Evolutionary conservation across 2,329 filamentous ascomycete genomes (phyloP).

Genomic region (Apiospora rasikravindrae): DNA sequence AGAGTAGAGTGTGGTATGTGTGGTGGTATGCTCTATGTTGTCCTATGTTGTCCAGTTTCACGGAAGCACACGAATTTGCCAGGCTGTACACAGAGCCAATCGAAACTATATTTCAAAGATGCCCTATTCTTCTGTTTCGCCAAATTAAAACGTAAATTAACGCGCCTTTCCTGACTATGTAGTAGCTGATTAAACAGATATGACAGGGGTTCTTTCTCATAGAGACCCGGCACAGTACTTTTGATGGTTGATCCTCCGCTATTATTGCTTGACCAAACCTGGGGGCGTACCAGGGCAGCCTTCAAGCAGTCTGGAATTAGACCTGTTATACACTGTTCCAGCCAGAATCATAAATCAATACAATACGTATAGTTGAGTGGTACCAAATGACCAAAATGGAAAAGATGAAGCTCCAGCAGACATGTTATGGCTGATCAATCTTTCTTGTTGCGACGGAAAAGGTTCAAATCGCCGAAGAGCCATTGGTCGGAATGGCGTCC

Average conservation of each 20-base stretch:
- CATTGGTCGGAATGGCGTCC: conserved; percentile 60
- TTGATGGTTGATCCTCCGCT: neutral
- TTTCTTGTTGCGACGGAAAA: conserved; percentile 45
- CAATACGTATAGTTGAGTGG: neutral
- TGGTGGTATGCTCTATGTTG: neutral
- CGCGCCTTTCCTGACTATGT: neutral
- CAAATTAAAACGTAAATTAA: neutral
- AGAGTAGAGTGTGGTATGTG: neutral
- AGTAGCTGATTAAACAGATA: neutral
- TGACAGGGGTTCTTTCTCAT: neutral
- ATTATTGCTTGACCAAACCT: neutral
- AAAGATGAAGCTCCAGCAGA: neutral
- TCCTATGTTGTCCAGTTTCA: neutral
- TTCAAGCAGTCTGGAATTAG: neutral
- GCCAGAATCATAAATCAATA: conserved; percentile 5
- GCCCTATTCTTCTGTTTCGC: neutral
- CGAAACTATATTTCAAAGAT: neutral
- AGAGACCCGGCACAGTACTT: neutral
- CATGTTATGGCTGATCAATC: conserved; percentile 20
- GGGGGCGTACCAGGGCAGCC: neutral
- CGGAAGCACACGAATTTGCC: neutral
- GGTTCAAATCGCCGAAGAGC: conserved; percentile 55
- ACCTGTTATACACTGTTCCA: conserved; percentile 15
- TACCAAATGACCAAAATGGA: neutral
- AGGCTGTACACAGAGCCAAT: neutral